Evolutionary conservation across 495 filamentous ascomycete species (phyloP).

Genomic region (Penicillium nucicola): DNA sequence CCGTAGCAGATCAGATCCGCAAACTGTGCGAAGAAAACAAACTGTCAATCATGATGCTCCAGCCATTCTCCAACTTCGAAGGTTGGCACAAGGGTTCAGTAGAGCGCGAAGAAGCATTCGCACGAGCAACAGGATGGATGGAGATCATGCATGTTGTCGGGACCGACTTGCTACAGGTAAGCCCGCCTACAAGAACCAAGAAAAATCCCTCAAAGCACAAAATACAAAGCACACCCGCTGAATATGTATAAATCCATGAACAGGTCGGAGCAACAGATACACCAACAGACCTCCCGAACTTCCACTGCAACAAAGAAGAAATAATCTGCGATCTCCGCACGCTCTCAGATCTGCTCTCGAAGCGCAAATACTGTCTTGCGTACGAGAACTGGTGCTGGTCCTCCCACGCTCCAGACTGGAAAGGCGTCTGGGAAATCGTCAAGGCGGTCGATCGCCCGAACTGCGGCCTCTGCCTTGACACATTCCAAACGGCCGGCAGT

Average conservation of each 20-base stretch:
- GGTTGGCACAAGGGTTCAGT: constrained; percentile 61
- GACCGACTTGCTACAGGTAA: constrained; percentile 70
- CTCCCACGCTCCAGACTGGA: constrained; percentile 65
- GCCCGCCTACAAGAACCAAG: not conserved
- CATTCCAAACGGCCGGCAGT: constrained; percentile 72
- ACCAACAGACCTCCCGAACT: constrained; percentile 43
- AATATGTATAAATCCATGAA: not conserved
- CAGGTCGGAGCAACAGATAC: constrained; percentile 70
- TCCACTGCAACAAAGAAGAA: constrained; percentile 27
- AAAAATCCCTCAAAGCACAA: not conserved
- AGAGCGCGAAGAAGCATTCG: constrained; percentile 64
- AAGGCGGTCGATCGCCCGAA: constrained; percentile 58
- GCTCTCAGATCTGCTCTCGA: constrained; percentile 60
- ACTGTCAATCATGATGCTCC: constrained; percentile 68
- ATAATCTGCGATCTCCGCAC: constrained; percentile 62
- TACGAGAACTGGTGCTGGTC: constrained; percentile 90
- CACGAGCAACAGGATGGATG: constrained; percentile 65
- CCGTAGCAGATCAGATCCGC: constrained; percentile 49
- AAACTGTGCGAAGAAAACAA: constrained; percentile 48
- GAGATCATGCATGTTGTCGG: constrained; percentile 68
- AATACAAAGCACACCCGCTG: too few relatives aligned
- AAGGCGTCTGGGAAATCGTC: constrained; percentile 65
- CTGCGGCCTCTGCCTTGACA: constrained; percentile 76
- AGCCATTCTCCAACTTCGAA: constrained; percentile 79
- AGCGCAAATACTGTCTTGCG: constrained; percentile 55